Evolutionary conservation across 108 stramenopile genomes (phyloP), one percentile per base, ranked within the genome.

Genomic region (Nitzschia palea): DNA sequence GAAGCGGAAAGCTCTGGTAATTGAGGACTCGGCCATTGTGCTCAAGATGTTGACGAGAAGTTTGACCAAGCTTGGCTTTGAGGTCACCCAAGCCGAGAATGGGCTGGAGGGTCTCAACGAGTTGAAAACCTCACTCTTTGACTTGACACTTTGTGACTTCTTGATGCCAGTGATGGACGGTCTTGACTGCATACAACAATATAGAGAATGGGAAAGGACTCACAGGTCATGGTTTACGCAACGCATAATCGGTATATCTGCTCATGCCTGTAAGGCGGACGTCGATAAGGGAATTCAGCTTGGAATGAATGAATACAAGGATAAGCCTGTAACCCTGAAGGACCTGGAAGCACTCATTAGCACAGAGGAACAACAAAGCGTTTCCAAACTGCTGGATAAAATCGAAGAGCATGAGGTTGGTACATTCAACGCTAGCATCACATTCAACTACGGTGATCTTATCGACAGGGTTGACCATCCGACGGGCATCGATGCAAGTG

Each of bases 81-180:
- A 78, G 15, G 88, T 87, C 0, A 71, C 75, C 1, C 50, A 77
- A 40, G 93, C 93, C 2, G 74, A 65, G 42, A 86, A 94, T 66
- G 93, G 93, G 22, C 47, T 84, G 50, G 69, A 85, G 47, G 89
- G 89, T 4, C 68, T 89, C 22, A 61, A 84, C 47, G 36, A 51
- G 17, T 34, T 94, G 60, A 72, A 85, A 57, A 54, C 40, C 12
- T 40, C 57, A 22, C 34, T 74, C 12, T 80, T 60, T 44, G 72
- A 74, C 34, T 14, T 80, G 10, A 55, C 55, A 25, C 33, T 80
- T 0, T 64, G 73, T 30, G 89, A 93, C 50, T 87, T 89, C 55
- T 64, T 90, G 44, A 93, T 93, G 92, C 92, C 92, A 20, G 66
- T 93, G 10, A 80, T 88, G 79, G 89, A 93, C 62, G 92, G 92